Base-by-base conservation (phyloP, 805 yeast genomes). In the Kazachstania bromeliacearum region DNA sequence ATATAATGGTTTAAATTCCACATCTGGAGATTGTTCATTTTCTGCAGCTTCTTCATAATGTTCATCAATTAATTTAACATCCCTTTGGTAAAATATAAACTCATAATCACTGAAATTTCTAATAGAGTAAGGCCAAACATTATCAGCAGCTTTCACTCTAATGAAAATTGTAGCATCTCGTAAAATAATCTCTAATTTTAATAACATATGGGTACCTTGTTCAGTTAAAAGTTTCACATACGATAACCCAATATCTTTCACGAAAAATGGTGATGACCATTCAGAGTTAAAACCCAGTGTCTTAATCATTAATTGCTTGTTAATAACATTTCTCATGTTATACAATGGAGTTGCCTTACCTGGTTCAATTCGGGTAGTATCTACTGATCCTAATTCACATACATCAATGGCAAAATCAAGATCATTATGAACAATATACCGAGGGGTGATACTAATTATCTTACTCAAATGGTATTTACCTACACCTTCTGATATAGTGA, bases 111-210 rank as follows among this genome's bases (percentile, higher is more conserved):
- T 84, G 59, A 85, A 88, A 55, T 92, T 92, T 42, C 96, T 66
- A 28, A 92, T 78, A 0, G 96, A 84, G 54, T 64, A 92, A 9
- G 98, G 99, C 99, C 99, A 92, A 40, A 70, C 66, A 41, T 77
- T 71, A 24, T 75, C 73, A 2, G 94, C 92, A 51, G 77, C 77
- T 28, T 71, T 71, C 25, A 89, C 57, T 44, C 78, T 79, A 32
- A 92, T 70, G 50, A 85, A 88, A 14, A 94, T 63, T 0, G 95
- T 75, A 0, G 95, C 87, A 30, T 75, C 73, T 43, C 88, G 95
- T n/a, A 85, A 64, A 24, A 79, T 55, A 18, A 85, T 73, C 39
- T 81, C 88, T 20, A 85, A 71, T 51, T 82, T 77, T 23, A 87
- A 59, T 27, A 92, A 64, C 18, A 71, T 66, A 50, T 84, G 94